Base-by-base conservation (phyloP, 164 flowering plant genomes). In the Vitis labrusca region DNA sequence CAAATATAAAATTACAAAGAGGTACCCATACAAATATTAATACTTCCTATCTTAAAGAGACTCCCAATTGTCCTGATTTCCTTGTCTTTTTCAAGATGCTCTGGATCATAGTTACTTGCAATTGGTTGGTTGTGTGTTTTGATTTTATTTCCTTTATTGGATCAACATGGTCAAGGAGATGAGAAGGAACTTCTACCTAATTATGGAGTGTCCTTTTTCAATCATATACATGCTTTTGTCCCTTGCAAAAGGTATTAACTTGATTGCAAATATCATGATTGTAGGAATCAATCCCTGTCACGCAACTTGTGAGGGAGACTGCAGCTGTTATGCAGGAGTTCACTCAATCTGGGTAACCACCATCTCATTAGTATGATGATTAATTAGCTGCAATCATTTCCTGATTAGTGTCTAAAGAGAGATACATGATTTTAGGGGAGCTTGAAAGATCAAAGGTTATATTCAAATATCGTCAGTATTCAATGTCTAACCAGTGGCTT, bases 281-380 rank as follows among this genome's bases (percentile, higher is more conserved):
- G 58, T 67, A 94, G 98, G 97, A 94, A 76, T 83, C 85, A 69
- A 92, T 94, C 23, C 98, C 97, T 68, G 95, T 94, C 30, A 94
- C 95, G 9, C 98, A 94, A 74, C 91, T 94, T 76, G 98, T 94
- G 8, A 81, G 98, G 73, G 98, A 94, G 84, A 92, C 93, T 71
- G 98, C 98, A 1, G 91, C 98, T 72, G 97, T 92, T 61, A 92
- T 94, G 98, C 98, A 94, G 77, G 98, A 94, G 72, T 94, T 94
- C 77, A 94, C 98, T 74, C 98, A 94, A 69, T 94, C 98, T 50
- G 98, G 98, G 98, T 94, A 89, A 82, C 13, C 48, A 50, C 49
- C 47, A 14, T 9, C 17, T 67, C 58, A 52, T 61, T 58, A 64
- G 27, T 17, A 5, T 1, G 6, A 27, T 50, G 1, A 10, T 37